Conservation (phyloP, 495 filamentous ascomycete genomes). For the Neurospora sp. region DNA sequence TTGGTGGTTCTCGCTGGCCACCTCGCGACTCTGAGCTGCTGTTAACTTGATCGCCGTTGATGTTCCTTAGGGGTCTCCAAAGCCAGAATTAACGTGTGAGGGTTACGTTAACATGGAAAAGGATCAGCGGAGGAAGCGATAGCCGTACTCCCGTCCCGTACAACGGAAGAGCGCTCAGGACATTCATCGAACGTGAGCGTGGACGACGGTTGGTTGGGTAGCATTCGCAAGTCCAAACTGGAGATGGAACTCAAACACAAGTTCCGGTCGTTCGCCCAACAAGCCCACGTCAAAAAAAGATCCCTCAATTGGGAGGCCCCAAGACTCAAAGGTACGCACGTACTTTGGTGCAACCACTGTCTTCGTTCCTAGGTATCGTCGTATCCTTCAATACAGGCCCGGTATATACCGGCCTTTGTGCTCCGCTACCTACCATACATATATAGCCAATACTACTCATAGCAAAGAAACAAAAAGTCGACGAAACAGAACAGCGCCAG, state of each 20-base stretch:
- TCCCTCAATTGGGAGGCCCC: background rate
- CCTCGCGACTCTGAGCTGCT: background rate
- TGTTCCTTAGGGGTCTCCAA: background rate
- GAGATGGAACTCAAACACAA: background rate
- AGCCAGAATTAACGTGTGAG: background rate
- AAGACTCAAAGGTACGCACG: background rate
- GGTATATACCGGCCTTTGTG: background rate
- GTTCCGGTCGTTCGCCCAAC: background rate
- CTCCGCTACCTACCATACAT: background rate
- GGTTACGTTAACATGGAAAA: background rate
- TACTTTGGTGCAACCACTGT: background rate
- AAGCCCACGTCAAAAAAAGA: background rate
- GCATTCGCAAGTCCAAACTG: background rate
- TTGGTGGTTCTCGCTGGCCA: background rate
- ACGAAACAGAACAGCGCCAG: background rate
- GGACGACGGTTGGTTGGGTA: background rate
- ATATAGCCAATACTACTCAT: background rate
- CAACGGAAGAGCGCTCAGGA: background rate
- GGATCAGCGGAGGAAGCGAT: background rate
- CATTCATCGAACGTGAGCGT: background rate
- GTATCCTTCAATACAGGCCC: background rate
- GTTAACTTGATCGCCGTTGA: background rate
- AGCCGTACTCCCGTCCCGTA: background rate
- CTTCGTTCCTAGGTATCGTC: background rate
- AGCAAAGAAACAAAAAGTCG: background rate